These are phyloP conservation scores for Colletotrichum ledebouriae DNA, from an alignment of 2,329 filamentous ascomycete genomes.

Conservation along the genomic window DNA sequence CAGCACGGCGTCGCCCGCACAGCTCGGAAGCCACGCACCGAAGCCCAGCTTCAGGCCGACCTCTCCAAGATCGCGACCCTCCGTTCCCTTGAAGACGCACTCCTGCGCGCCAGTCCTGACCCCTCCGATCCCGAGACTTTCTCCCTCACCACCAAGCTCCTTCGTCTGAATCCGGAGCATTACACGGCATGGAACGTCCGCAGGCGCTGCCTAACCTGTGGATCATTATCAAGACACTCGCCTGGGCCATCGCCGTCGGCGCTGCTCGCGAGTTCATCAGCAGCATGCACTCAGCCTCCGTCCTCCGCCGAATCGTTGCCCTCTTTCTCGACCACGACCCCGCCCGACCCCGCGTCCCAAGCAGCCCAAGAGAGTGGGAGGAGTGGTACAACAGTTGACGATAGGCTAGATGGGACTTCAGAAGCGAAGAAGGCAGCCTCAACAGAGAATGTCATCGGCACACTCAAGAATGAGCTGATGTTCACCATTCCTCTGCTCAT, in stretches of 20 bases:
- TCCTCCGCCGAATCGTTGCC: conserved; percentile 72
- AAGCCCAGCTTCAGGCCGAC: conserved; percentile 79
- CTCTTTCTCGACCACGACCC: conserved; percentile 67
- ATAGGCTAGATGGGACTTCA: conserved; percentile 47
- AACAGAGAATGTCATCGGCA: conserved; percentile 42
- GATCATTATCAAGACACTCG: conserved; percentile 67
- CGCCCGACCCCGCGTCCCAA: conserved; percentile 59
- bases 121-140: conserved; percentile 63
- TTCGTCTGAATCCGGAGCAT: conserved; percentile 86
- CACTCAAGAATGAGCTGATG: conserved; percentile 76
- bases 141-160: conserved; percentile 77
- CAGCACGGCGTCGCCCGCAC: conserved; percentile 88
- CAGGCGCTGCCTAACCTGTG: conserved; percentile 75
- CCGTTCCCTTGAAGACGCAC: conserved; percentile 71
- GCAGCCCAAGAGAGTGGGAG: conserved; percentile 57
- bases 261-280: conserved; percentile 68
- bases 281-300: conserved; percentile 68
- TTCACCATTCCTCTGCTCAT: conserved; percentile 89
- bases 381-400: conserved; percentile 68
- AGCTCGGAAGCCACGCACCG: conserved; percentile 69
- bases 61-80: conserved; percentile 82
- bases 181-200: conserved; percentile 94
- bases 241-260: conserved; percentile 66
- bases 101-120: conserved; percentile 23
- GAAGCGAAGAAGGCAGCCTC: conserved; percentile 21